Percentiles rank a stretch among this genome's conserved stretches.
Evolutionary conservation across 495 filamentous ascomycete species (phyloP).

Genomic region (Xylaria castorea): DNA sequence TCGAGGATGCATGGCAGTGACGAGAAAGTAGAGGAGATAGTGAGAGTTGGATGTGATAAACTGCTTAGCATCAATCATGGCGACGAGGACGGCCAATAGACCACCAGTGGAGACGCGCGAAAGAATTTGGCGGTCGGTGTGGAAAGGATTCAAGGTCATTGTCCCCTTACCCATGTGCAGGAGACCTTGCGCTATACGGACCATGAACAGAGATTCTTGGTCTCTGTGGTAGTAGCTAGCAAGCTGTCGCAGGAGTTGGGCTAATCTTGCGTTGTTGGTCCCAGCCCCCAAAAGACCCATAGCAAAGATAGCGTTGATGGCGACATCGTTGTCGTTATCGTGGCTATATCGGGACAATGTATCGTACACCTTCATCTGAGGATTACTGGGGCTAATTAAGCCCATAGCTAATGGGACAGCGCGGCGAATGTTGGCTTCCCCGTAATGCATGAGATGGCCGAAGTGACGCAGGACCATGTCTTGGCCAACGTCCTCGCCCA

Average conservation of each 20-base stretch:
- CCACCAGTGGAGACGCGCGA: constrained; percentile 90
- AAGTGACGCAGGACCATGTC: constrained; percentile 99
- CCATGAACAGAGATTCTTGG: constrained; percentile 96
- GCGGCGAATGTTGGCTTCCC: constrained; percentile 93
- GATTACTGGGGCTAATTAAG: constrained; percentile 94
- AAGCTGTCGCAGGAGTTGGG: constrained; percentile 91
- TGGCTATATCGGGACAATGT: constrained; percentile 97
- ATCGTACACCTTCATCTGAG: constrained; percentile 99
- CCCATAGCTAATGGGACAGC: constrained; percentile 98
- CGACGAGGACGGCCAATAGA: constrained; percentile 85
- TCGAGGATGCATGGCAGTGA: constrained; percentile 95
- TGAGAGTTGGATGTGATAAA: constrained; percentile 90
- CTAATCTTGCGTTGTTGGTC: constrained; percentile 96
- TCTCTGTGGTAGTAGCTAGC: constrained; percentile 98
- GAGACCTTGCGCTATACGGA: constrained; percentile 96
- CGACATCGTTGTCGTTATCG: constrained; percentile 98
- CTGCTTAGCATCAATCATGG: constrained; percentile 92
- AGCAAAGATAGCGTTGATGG: constrained; percentile 97
- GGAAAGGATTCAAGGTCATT: constrained; percentile 93
- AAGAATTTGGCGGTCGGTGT: constrained; percentile 95
- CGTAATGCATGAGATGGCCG: constrained; percentile 99
- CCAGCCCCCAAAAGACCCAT: constrained; percentile 98
- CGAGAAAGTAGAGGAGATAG: constrained; percentile 96
- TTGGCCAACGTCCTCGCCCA: constrained; percentile 98
- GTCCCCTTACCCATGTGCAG: constrained; percentile 99